Conservation (phyloP, 768 basidiomycete genomes). For the Austroboletus festivus region DNA sequence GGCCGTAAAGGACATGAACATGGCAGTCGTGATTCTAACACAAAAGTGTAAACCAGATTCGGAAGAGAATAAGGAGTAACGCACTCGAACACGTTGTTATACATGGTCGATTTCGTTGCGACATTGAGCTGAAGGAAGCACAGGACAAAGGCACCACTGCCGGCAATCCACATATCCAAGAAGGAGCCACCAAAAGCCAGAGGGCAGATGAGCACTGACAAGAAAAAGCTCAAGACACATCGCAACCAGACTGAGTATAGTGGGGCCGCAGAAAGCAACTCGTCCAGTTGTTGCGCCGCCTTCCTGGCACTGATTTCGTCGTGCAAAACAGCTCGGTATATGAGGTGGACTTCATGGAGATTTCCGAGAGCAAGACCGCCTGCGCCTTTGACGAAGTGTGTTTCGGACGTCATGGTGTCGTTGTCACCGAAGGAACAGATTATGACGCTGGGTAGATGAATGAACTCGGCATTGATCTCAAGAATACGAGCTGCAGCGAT, state of each 20-base stretch:
- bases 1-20: conserved; percentile 75
- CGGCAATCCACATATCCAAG: conserved; percentile 83
- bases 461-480: conserved; percentile 88
- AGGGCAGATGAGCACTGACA: conserved; percentile 78
- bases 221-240: conserved; percentile 62
- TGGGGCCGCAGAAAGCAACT: conserved; percentile 60
- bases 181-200: conserved; percentile 83
- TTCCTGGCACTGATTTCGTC: conserved; percentile 85
- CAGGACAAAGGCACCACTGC: conserved; percentile 62
- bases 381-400: conserved; percentile 80
- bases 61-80: neutral
- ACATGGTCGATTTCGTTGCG: conserved; percentile 73
- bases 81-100: conserved; percentile 91
- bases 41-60: conserved; percentile 9
- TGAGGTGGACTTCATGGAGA: conserved; percentile 77
- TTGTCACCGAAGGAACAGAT: conserved; percentile 89
- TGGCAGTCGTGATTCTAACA: conserved; percentile 74
- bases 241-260: conserved; percentile 62
- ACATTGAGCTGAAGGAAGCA: conserved; percentile 70
- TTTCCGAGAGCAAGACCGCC: conserved; percentile 79
- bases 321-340: conserved; percentile 88
- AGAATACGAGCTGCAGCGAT: conserved; percentile 85
- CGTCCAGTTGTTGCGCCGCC: conserved; percentile 62
- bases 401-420: conserved; percentile 86
- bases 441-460: conserved; percentile 77